phyloP scores from a whole-genome alignment of 306 rosid species.

The Cicer yamashitae region DNA sequence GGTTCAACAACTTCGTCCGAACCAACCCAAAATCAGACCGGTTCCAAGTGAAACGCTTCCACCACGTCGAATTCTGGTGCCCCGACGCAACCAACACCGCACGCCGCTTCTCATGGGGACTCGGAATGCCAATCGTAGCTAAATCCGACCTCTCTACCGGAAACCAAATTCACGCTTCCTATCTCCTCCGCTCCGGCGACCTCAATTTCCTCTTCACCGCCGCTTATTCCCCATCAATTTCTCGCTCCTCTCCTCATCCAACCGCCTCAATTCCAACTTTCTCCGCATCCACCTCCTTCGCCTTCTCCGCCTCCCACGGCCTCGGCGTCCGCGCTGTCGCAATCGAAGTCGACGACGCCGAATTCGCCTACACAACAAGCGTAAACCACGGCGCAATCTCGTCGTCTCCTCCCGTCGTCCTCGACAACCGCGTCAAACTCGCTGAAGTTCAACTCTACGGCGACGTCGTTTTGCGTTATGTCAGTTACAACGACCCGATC shows the following conservation, averaged over 20 bases:
- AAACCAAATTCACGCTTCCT: conserved; percentile 77
- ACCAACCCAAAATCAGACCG: conserved; percentile 78
- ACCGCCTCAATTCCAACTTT: conserved; percentile 73
- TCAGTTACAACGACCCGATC: conserved; percentile 58
- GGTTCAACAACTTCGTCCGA: conserved; percentile 73
- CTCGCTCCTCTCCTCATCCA: conserved; percentile 39
- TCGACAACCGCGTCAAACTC: conserved; percentile 53
- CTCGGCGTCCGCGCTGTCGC: conserved; percentile 85
- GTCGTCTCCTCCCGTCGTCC: conserved; percentile 50
- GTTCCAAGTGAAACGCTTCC: conserved; percentile 71
- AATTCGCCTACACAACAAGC: conserved; percentile 61
- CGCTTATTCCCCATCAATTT: conserved; percentile 70
- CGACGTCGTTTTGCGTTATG: conserved; percentile 82
- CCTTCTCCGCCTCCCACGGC: conserved; percentile 73
- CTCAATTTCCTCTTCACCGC: conserved; percentile 91
- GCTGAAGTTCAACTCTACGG: conserved; percentile 83
- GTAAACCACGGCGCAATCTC: conserved; percentile 70
- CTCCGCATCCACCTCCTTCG: conserved; percentile 52
- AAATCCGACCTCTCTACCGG: conserved; percentile 92
- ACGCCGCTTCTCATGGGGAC: conserved; percentile 80
- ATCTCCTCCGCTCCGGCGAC: conserved; percentile 85
- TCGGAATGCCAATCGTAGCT: conserved; percentile 80
- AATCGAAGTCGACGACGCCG: conserved; percentile 76
- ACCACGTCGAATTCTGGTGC: conserved; percentile 91
- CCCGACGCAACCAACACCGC: conserved; percentile 81